Evolutionary conservation across 2,329 filamentous ascomycete species (phyloP).

Genomic region (Ceratocystis huliohia): DNA sequence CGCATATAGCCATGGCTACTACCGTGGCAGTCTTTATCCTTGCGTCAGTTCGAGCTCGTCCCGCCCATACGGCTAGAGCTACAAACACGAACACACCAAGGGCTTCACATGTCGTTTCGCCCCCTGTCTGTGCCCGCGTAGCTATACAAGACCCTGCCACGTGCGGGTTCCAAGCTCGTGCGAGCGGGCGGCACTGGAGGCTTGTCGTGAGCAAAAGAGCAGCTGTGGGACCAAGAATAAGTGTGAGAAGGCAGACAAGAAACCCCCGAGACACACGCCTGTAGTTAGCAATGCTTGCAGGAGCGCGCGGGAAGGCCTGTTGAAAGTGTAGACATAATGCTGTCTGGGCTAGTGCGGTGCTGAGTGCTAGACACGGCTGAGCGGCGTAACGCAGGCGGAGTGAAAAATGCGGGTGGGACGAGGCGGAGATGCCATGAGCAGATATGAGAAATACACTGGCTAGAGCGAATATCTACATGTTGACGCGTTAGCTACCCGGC

Average conservation of each 20-base stretch:
- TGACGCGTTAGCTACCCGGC: background rate
- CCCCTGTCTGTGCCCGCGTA: conserved; percentile 26
- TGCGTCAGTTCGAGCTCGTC: conserved; percentile 12
- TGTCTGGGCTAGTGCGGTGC: conserved; percentile 29
- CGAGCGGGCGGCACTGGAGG: conserved; percentile 30
- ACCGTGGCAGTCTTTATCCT: conserved; percentile 21
- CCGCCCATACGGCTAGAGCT: conserved; percentile 29
- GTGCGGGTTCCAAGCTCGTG: conserved; percentile 29
- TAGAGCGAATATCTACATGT: background rate
- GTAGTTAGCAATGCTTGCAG: background rate
- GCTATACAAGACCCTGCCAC: conserved; percentile 28
- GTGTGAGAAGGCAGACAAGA: conserved; percentile 26
- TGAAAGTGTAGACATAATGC: conserved; percentile 31
- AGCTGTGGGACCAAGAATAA: conserved; percentile 28
- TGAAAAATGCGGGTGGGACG: conserved; percentile 22
- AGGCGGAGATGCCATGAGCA: background rate
- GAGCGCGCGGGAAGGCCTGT: conserved; percentile 21
- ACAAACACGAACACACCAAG: conserved; percentile 30
- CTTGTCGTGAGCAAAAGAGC: conserved; percentile 28
- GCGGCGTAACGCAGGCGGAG: conserved; percentile 29
- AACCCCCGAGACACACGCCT: conserved; percentile 26
- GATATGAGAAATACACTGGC: background rate
- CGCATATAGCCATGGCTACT: background rate
- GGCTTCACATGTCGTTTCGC: conserved; percentile 29
- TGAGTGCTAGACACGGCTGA: conserved; percentile 29